A percentile compares a stretch with the other conserved stretches of the same genome.
Evolutionary conservation across 2,329 filamentous ascomycete genomes (phyloP).

Genomic region (Colletotrichum truncatum): DNA sequence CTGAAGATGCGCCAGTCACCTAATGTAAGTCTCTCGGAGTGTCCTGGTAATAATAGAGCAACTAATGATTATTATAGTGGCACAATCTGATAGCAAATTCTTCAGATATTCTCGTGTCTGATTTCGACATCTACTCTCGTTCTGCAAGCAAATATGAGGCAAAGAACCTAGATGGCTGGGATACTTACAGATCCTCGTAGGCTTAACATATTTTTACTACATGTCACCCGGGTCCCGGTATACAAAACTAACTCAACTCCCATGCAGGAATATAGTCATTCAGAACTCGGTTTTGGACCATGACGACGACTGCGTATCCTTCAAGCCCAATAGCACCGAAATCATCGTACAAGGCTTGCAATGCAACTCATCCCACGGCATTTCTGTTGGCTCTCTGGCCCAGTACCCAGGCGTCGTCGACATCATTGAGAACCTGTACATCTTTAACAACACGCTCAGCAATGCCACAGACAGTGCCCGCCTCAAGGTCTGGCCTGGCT

Average conservation of each 20-base stretch:
- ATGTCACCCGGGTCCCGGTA: too few species aligned
- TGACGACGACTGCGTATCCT: conserved; percentile 69
- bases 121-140: conserved; percentile 59
- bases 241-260: conserved; percentile 71
- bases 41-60: too few species aligned
- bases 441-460: conserved; percentile 67
- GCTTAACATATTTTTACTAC: too few species aligned
- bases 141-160: neutral
- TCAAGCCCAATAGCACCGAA: conserved; percentile 78
- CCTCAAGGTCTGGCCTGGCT: conserved; percentile 78
- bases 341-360: conserved; percentile 72
- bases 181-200: conserved; percentile 71
- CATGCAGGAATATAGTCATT: conserved; percentile 62
- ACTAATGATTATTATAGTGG: too few species aligned
- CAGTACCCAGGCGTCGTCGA: conserved; percentile 72
- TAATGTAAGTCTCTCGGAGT: too few species aligned
- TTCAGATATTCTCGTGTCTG: conserved; percentile 68
- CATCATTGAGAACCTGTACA: conserved; percentile 74
- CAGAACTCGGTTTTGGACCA: neutral
- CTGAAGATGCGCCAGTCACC: conserved; percentile 61
- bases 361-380: conserved; percentile 77
- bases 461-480: conserved; percentile 72
- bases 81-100: conserved; percentile 71
- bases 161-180: conserved; percentile 73
- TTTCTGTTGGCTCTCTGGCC: conserved; percentile 74